Percentiles rank a stretch among this genome's conserved stretches.
These are phyloP conservation scores for Dichomitus squalens DNA, from an alignment of 1,284 basidiomycete genomes.

Conservation along the genomic window DNA sequence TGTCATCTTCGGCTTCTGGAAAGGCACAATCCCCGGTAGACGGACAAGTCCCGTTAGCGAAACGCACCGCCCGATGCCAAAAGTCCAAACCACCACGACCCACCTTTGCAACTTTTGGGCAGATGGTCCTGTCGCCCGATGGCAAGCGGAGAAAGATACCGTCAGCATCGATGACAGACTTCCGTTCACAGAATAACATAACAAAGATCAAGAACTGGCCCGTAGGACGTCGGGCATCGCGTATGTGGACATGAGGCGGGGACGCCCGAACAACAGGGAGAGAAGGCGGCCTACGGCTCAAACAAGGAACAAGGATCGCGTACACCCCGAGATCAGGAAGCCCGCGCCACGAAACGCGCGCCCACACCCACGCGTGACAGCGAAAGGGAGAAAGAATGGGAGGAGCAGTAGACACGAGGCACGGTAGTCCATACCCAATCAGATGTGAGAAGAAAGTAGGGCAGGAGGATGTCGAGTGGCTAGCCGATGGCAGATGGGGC, in stretches of 20 bases:
- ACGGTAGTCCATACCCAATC: background rate
- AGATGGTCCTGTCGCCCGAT: conserved; percentile 65
- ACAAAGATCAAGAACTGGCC: background rate
- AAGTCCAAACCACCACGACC: conserved; percentile 3
- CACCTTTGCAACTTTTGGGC: conserved; percentile 86
- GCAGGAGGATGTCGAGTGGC: background rate
- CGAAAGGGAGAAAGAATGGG: background rate
- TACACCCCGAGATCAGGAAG: background rate
- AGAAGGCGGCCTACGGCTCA: background rate
- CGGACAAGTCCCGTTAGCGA: background rate
- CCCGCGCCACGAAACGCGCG: background rate
- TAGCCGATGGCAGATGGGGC: background rate
- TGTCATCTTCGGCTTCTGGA: conserved; percentile 72
- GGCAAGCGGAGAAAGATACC: background rate
- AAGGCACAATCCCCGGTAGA: background rate
- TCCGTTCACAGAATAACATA: too few relatives aligned
- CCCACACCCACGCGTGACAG: background rate
- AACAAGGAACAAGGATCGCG: background rate
- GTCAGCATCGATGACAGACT: conserved; percentile 1
- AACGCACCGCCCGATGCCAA: background rate
- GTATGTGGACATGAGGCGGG: background rate
- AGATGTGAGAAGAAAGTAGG: background rate
- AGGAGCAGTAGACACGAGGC: background rate
- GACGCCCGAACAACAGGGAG: background rate
- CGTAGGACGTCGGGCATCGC: background rate